Evolutionary conservation across 108 stramenopile genomes (phyloP).

Genomic region (Fragilaria crotonensis): DNA sequence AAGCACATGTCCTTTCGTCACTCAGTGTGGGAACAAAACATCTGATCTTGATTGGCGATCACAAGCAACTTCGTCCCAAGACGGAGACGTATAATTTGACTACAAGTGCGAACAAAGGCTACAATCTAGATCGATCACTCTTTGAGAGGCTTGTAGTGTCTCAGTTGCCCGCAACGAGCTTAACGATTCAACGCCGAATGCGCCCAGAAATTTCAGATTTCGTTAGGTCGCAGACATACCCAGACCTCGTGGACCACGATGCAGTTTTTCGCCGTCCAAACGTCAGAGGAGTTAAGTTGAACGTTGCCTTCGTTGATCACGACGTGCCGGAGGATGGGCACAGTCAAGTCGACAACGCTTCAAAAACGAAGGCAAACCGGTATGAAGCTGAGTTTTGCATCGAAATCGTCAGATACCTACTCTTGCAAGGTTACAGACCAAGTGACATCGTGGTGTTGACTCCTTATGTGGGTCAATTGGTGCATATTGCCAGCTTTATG

Average conservation of each 20-base stretch:
- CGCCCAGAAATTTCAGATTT: too few relatives aligned
- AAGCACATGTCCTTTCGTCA: constrained; percentile 50
- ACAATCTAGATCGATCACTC: constrained; percentile 42
- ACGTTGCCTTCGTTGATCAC: constrained; percentile 42
- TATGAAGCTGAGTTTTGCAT: constrained; percentile 31
- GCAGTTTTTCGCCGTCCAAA: too few relatives aligned
- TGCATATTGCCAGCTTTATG: constrained; percentile 19
- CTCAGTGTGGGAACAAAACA: constrained; percentile 61
- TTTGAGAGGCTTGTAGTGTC: constrained; percentile 60
- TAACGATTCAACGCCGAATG: too few relatives aligned
- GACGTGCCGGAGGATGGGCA: constrained; percentile 22
- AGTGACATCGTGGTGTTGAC: constrained; percentile 32
- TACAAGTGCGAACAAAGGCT: constrained; percentile 37
- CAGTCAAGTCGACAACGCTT: neutral
- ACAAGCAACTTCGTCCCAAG: constrained; percentile 76
- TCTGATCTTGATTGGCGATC: constrained; percentile 79
- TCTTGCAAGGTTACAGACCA: constrained; percentile 40
- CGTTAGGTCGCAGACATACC: too few relatives aligned
- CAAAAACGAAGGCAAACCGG: constrained; percentile 30
- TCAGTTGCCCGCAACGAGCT: too few relatives aligned
- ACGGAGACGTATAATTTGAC: constrained; percentile 52
- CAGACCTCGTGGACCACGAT: too few relatives aligned
- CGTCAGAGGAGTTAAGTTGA: constrained; percentile 17
- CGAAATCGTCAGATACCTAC: constrained; percentile 35
- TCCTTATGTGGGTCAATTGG: constrained; percentile 43